Percentiles rank a stretch among this genome's conserved stretches.
phyloP scores from a whole-genome alignment of 441 rosid species.

The Heliophila coronopifolia region DNA sequence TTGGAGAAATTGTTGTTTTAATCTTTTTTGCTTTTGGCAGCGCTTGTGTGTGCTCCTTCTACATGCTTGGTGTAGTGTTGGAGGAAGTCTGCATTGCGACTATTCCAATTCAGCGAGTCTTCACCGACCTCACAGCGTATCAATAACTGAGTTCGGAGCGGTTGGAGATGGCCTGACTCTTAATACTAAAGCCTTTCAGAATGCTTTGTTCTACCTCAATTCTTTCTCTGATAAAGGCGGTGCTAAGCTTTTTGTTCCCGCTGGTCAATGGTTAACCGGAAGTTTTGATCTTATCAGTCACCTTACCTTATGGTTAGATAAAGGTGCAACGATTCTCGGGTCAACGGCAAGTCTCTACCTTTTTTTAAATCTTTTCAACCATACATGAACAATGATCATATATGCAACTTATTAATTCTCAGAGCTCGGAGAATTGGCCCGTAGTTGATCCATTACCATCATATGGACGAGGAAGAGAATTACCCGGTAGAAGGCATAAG shows the following conservation, averaged over 20 bases:
- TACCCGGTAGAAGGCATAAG: conserved; percentile 78
- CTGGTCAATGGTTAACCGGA: conserved; percentile 95
- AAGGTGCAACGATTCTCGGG: conserved; percentile 85
- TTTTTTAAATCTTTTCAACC: background rate
- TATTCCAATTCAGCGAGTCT: conserved; percentile 30
- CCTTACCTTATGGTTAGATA: conserved; percentile 82
- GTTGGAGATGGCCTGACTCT: conserved; percentile 92
- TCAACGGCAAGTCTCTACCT: conserved; percentile 52
- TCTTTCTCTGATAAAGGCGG: conserved; percentile 95
- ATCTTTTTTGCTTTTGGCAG: conserved; percentile 47
- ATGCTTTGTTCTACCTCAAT: conserved; percentile 93
- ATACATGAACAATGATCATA: background rate
- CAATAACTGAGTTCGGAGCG: conserved; percentile 92
- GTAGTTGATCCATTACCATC: conserved; percentile 91
- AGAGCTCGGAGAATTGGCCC: conserved; percentile 86
- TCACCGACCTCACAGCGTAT: conserved; percentile 84
- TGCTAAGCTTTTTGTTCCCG: conserved; percentile 92
- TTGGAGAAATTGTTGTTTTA: too few relatives aligned
- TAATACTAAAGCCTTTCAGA: conserved; percentile 95
- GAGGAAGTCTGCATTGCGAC: conserved; percentile 51
- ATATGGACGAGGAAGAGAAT: conserved; percentile 91
- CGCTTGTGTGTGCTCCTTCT: conserved; percentile 63
- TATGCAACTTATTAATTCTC: background rate
- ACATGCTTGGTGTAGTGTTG: conserved; percentile 47
- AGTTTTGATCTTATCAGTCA: conserved; percentile 94